phyloP scores from a whole-genome alignment of 768 basidiomycete genomes.

The Mycena floridula region DNA sequence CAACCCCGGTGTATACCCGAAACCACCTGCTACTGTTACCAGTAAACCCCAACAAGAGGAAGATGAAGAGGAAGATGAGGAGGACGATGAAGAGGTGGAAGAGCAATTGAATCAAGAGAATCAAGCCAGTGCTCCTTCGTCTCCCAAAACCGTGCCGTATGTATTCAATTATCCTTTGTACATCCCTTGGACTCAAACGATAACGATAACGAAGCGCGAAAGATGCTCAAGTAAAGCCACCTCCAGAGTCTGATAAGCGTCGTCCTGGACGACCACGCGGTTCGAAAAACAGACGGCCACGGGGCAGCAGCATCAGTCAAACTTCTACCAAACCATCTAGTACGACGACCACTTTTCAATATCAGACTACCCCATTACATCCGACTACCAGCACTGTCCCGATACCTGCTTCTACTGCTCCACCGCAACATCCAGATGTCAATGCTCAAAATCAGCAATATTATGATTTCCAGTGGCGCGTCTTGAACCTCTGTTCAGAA shows the following conservation, averaged over 20 bases:
- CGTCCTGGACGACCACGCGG: conserved; percentile 76
- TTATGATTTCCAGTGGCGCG: conserved; percentile 84
- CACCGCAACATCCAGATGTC: conserved; percentile 29
- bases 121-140: conserved; percentile 31
- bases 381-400: too few species aligned
- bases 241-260: conserved; percentile 46
- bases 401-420: background rate
- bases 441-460: conserved; percentile 70
- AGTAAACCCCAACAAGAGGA: conserved; percentile 32
- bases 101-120: conserved; percentile 53
- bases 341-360: too few species aligned
- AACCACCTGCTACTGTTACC: background rate
- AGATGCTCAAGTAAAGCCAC: background rate
- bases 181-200: background rate
- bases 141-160: conserved; percentile 26
- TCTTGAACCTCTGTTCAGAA: conserved; percentile 75
- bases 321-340: too few species aligned
- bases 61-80: conserved; percentile 55
- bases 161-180: conserved; percentile 9
- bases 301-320: conserved; percentile 24
- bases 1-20: conserved; percentile 16
- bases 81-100: conserved; percentile 74
- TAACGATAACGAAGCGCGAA: too few species aligned
- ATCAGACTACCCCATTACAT: background rate
- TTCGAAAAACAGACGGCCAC: conserved; percentile 64